Base-by-base conservation (phyloP, 805 yeast species). In the Yarrowia sp. region DNA sequence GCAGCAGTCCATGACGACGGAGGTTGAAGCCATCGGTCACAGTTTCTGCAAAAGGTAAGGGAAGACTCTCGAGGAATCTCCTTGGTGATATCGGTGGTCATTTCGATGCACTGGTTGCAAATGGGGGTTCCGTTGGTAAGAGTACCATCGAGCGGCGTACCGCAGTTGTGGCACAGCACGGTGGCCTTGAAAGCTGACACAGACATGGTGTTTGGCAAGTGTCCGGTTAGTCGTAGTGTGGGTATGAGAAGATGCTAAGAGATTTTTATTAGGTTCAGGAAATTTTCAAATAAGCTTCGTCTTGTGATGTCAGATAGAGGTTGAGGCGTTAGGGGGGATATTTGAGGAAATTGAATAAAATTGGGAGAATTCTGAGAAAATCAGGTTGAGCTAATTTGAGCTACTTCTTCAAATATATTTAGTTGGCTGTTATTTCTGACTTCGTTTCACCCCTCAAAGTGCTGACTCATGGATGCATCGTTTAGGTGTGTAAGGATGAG, bases 71-170 rank as follows among this genome's bases (percentile, higher is more conserved):
- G 86, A 66, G 98, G 98, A 68, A 90, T 89, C 14, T 97, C 97
- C 73, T 89, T 92, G 1, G 99, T 92, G 74, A 95, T 92, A 78
- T 94, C 98, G 70, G 92, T 95, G 1, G 92, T 92, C 76, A 94
- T 82, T 79, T 92, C 91, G 77, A 95, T 91, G 86, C 99, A 95
- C 80, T 95, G 98, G 83, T 91, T 89, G 82, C 99, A 95, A 97
- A 94, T 92, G 36, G 92, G 97, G 69, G 93, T 81, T 1, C 67
- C 67, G 19, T 40, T 49, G 38, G 48, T 63, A 19, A 72, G 72
- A 32, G 98, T 91, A 53, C 98, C 98, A 77, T 95, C 98, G 86
- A 95, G 91, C 53, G 98, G 98, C 69, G 90, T 91, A 81, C 98
- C 98, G 89, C 99, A 95, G 89, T 91, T 92, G 81, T 97, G 92